Evolutionary conservation across 345 rosid genomes (phyloP), one percentile per base, ranked within the genome.

Genomic region (Melaleuca quinquenervia): DNA sequence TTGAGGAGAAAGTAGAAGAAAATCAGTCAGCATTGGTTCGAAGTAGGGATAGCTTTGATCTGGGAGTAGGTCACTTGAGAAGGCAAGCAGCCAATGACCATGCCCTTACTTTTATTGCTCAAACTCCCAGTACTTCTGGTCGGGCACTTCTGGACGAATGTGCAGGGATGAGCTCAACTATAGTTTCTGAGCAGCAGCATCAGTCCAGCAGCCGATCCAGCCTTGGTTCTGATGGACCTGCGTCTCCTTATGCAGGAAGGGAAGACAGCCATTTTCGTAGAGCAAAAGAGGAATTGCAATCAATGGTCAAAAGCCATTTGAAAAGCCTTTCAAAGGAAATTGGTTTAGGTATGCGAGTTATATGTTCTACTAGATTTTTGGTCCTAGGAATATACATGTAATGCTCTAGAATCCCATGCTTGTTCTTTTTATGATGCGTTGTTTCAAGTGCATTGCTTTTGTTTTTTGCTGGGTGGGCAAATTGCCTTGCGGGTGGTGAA

Each of bases 231-330:
- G 93, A 84, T 84, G 88, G 86, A 82, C 82, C 84, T 83, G 86
- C 75, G 56, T 48, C 92, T 56, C 89, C 90, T 51, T 84, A 50
- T 84, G 84, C 87, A 44, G 89, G 58, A 62, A 87, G 89, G 86
- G 92, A 90, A 24, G 93, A 92, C 56, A 76, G 87, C 85, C 88
- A 91, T 85, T 85, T 87, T 85, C 93, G 89, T 50, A 84, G 83
- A 50, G 92, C 83, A 52, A 93, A 91, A 91, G 98, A 94, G 85
- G 93, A 91, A 83, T 89, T 96, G 94, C 96, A 94, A 82, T 90
- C 94, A 51, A 88, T 93, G 93, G 95, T 97, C 83, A 88, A 85
- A 91, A 90, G 82, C 84, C 99, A 96, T 90, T 89, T 96, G 91
- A 93, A 89, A 85, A 92, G 87, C 92, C 91, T 96, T 89, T 93